Base-by-base conservation (phyloP, 1,284 basidiomycete genomes). In the Takashimella tepidaria region DNA sequence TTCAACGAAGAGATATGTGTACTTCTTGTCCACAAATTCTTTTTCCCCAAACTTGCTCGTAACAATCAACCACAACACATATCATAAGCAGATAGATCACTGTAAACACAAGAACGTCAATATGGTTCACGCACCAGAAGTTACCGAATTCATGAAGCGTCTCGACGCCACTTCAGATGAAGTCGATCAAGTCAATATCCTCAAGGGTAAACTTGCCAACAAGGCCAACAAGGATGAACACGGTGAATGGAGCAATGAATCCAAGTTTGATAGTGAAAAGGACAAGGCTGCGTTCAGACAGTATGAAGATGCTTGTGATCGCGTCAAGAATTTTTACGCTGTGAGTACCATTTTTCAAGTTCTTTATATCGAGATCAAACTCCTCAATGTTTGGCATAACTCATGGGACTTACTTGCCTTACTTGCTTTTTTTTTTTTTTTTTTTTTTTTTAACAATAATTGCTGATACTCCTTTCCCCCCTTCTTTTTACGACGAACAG, bases 241-340 rank as follows among this genome's bases (percentile, higher is more conserved):
- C 3, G 88, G 82, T 82, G 80, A 85, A 58, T 37, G 31, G 31
- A 37, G 16, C 31, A 81, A 80, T 1, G 70, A 78, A 50, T 82
- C 86, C 22, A 73, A 81, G 59, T 88, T 91, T 66, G 87, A 88
- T 69, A 73, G 79, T 13, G 75, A 79, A n/a, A 89, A 89, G 73
- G 87, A 92, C 79, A 91, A 91, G 77, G 63, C 79, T 3, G 61
- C 57, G 12, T 79, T 79, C 61, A 67, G 79, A 24, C 68, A 76
- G 45, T 79, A 78, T 62, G 77, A 70, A 45, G 73, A 73, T 21
- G 89, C 90, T 5, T 89, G 88, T 66, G 88, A 92, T 61, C 83
- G 87, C 49, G 89, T 92, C 74, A 91, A 89, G 77, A 79, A 79
- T 26, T 92, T 92, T 68, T 92, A 92, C 56, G 62, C 62, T 27